phyloP scores from a whole-genome alignment of 2,329 filamentous ascomycete species.

The Westerdykella ornata region DNA sequence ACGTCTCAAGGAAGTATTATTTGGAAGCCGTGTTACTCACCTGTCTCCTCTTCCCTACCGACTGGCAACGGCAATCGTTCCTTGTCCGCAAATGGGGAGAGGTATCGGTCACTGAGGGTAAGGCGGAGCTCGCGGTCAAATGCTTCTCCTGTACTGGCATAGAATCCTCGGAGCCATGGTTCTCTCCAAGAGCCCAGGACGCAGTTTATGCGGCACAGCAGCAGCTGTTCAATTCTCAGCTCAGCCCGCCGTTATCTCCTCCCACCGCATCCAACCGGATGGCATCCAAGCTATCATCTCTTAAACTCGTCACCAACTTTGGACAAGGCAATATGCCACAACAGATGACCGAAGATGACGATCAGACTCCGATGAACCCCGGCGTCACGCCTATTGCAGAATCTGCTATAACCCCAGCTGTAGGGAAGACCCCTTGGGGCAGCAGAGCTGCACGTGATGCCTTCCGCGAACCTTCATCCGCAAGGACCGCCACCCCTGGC shows the following conservation, averaged over 20 bases:
- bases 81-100: constrained; percentile 94
- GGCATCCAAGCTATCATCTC: constrained; percentile 70
- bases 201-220: constrained; percentile 52
- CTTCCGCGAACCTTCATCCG: constrained; percentile 43
- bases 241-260: constrained; percentile 69
- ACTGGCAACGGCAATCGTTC: constrained; percentile 86
- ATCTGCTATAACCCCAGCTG: constrained; percentile 60
- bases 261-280: constrained; percentile 52
- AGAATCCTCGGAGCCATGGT: constrained; percentile 81
- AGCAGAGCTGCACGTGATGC: constrained; percentile 25
- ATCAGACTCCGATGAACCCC: constrained; percentile 66
- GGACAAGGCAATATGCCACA: constrained; percentile 43
- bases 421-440: constrained; percentile 37
- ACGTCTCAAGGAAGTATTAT: constrained; percentile 81
- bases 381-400: constrained; percentile 82
- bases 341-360: constrained; percentile 61
- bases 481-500: constrained; percentile 51
- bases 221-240: constrained; percentile 46
- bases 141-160: constrained; percentile 88
- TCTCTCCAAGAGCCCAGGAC: constrained; percentile 69
- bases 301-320: constrained; percentile 91
- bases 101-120: constrained; percentile 75
- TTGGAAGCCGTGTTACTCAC: constrained; percentile 91
- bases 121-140: constrained; percentile 83
- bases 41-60: constrained; percentile 70